Conservation (phyloP, 495 filamentous ascomycete genomes). For the Poronia punctata region DNA sequence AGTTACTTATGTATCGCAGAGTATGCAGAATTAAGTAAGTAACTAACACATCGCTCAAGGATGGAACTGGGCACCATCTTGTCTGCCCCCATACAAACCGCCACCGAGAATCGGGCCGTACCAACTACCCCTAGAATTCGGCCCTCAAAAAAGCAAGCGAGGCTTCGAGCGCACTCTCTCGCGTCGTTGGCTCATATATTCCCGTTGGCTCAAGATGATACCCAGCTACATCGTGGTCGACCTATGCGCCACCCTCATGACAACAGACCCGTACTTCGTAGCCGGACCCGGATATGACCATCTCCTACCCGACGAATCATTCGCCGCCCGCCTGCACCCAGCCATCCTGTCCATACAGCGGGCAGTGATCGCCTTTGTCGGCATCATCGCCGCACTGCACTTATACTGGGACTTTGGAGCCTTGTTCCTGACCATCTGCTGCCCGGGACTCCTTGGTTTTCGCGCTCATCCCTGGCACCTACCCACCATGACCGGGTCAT, state of each 20-base stretch:
- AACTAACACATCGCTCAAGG: conserved; percentile 29
- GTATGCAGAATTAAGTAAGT: not conserved
- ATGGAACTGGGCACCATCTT: conserved; percentile 67
- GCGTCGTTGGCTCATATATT: conserved; percentile 36
- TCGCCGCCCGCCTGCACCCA: conserved; percentile 35
- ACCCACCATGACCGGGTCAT: conserved; percentile 54
- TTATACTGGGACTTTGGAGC: conserved; percentile 40
- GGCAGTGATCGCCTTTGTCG: conserved; percentile 39
- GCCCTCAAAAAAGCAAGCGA: conserved; percentile 26
- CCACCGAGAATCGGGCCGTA: conserved; percentile 31
- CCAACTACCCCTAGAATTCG: conserved; percentile 29
- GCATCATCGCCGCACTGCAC: conserved; percentile 48
- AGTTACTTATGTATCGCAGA: conserved; percentile 5
- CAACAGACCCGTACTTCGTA: conserved; percentile 70
- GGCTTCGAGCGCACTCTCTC: conserved; percentile 35
- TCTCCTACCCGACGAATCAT: conserved; percentile 36
- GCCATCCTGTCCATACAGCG: conserved; percentile 42
- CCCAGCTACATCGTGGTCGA: conserved; percentile 59
- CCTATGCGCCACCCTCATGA: conserved; percentile 55
- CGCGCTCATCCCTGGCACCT: conserved; percentile 59
- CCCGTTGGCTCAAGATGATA: conserved; percentile 40
- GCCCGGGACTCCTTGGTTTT: conserved; percentile 29
- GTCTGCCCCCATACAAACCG: conserved; percentile 45
- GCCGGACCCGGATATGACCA: conserved; percentile 29
- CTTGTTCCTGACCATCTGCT: conserved; percentile 44